A percentile compares a stretch with the other conserved stretches of the same genome.
phyloP scores from a whole-genome alignment of 495 filamentous ascomycete species.

The Podospora pseudoanserina region DNA sequence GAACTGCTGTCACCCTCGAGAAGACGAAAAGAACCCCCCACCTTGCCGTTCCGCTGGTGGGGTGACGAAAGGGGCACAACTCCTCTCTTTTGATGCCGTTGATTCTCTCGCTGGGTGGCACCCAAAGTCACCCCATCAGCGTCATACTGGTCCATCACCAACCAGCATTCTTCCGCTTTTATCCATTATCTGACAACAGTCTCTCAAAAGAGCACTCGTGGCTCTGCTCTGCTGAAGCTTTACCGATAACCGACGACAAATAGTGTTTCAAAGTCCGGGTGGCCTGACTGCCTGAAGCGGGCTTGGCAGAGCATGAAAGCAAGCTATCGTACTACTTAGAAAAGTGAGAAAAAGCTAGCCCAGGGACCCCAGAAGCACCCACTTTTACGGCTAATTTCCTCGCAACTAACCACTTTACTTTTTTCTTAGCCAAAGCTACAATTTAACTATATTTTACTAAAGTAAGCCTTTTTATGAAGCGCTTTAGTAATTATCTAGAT shows the following conservation, averaged over 20 bases:
- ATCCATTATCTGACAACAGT: background rate
- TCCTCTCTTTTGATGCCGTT: background rate
- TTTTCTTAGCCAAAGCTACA: no score
- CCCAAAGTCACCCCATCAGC: background rate
- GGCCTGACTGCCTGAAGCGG: conserved; percentile 20
- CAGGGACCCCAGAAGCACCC: no score
- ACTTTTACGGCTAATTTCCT: no score
- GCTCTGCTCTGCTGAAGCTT: no score
- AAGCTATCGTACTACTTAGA: background rate
- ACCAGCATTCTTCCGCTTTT: conserved; percentile 11
- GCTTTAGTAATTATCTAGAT: accelerated
- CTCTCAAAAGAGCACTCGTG: background rate
- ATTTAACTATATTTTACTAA: no score
- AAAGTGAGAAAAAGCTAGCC: no score
- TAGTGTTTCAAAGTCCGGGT: background rate
- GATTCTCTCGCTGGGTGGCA: background rate
- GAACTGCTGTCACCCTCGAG: conserved; percentile 1
- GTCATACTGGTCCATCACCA: conserved; percentile 9
- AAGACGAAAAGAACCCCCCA: conserved; percentile 15
- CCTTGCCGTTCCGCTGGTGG: conserved; percentile 15
- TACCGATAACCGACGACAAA: background rate
- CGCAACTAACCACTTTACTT: no score
- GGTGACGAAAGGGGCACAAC: conserved; percentile 23
- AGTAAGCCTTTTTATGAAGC: no score
- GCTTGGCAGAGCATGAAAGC: conserved; percentile 3